Conservation (phyloP, 2,329 filamentous ascomycete species). For the Coniochaeta prunicola region DNA sequence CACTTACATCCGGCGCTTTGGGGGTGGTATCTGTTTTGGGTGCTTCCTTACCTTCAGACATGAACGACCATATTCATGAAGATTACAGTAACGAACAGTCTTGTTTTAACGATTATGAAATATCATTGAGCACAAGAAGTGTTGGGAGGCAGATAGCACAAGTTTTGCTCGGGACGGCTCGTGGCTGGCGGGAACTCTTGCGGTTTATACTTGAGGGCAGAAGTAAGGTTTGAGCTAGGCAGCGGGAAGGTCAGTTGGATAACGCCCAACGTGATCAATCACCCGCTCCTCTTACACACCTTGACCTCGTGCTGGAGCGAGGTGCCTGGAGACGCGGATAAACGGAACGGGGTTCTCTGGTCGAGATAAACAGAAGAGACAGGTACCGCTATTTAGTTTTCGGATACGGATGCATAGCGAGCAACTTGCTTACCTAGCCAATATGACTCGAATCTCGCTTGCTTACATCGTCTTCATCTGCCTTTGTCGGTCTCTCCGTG, state of each 20-base stretch:
- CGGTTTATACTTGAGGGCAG: not conserved
- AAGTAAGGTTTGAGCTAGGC: constrained; percentile 1
- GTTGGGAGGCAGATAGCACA: not conserved
- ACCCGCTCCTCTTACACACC: not conserved
- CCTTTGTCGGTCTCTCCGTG: too few species aligned
- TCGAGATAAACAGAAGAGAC: not conserved
- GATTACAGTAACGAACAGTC: not conserved
- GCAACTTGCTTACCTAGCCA: not conserved
- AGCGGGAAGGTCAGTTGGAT: not conserved
- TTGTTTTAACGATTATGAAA: not conserved
- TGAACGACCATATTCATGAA: not conserved
- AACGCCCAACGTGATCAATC: not conserved
- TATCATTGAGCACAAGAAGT: not conserved
- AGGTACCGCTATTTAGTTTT: not conserved
- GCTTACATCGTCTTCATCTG: not conserved
- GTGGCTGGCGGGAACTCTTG: not conserved
- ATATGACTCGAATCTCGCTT: not conserved
- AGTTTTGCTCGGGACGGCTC: not conserved
- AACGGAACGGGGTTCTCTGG: not conserved
- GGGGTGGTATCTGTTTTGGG: not conserved
- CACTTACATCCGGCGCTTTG: not conserved
- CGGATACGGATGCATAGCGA: not conserved
- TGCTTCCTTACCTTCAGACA: not conserved
- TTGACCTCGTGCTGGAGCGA: not conserved
- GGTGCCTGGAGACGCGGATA: not conserved